Evolutionary conservation across 164 flowering plant species (phyloP).

Genomic region (Sextonia rubra): DNA sequence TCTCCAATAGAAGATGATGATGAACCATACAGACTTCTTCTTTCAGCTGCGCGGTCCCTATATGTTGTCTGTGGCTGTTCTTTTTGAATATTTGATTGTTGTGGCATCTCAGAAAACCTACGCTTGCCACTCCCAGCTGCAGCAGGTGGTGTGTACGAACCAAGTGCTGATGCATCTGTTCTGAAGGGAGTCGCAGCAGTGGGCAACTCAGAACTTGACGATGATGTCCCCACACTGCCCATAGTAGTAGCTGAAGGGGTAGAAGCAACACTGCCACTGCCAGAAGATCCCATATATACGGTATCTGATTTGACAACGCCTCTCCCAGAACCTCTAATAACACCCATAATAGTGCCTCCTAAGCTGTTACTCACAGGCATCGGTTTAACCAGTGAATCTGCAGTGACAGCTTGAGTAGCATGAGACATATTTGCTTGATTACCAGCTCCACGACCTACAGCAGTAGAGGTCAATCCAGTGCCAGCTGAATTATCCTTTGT

Average conservation of each 20-base stretch:
- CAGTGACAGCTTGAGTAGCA: conserved; percentile 24
- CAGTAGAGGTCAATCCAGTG: conserved; percentile 24
- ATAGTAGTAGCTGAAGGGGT: conserved; percentile 21
- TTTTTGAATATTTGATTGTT: conserved; percentile 31
- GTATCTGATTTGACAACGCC: conserved; percentile 68
- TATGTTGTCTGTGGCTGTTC: conserved; percentile 68
- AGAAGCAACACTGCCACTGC: conserved; percentile 14
- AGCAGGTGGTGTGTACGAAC: conserved; percentile 57
- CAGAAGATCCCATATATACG: conserved; percentile 37
- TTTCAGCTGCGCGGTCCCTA: conserved; percentile 97
- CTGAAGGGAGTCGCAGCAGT: conserved; percentile 50
- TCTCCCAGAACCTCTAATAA: conserved; percentile 81
- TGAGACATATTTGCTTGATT: conserved; percentile 14
- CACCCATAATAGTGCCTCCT: conserved; percentile 82
- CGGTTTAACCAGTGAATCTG: conserved; percentile 46
- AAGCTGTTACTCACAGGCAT: conserved; percentile 57
- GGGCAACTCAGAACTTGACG: conserved; percentile 33
- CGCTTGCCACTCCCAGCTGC: conserved; percentile 70
- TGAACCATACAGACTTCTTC: conserved; percentile 91
- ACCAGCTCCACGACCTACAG: conserved; percentile 16
- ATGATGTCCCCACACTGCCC: conserved; percentile 22
- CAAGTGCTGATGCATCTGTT: conserved; percentile 86
- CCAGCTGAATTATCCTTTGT: conserved; percentile 37
- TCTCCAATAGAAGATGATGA: conserved; percentile 54
- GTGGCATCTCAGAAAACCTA: conserved; percentile 92